phyloP scores from a whole-genome alignment of 192 early-diverging fungal species.

The Backusella morwellensis region DNA sequence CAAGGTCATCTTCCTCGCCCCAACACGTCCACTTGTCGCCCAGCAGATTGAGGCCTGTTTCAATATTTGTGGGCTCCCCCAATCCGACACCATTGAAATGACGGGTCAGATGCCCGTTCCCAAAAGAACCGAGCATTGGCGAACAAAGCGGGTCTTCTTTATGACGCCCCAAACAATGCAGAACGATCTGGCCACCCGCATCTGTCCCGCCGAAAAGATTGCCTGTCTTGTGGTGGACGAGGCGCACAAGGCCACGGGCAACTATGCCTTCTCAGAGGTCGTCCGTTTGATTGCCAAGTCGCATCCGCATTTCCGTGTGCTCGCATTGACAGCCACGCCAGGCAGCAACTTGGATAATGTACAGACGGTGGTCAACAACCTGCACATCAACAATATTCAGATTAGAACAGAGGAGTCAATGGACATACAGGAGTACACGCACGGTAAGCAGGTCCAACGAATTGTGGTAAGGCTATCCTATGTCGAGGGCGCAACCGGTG shows the following conservation, averaged over 20 bases:
- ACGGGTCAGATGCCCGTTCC: slow-evolving; percentile 58
- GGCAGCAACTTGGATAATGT: slow-evolving; percentile 71
- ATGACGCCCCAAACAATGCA: slow-evolving; percentile 85
- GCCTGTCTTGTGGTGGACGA: slow-evolving; percentile 85
- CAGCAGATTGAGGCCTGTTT: slow-evolving; percentile 91
- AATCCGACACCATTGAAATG: slow-evolving; percentile 56
- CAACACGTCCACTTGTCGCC: slow-evolving; percentile 86
- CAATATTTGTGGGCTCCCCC: slow-evolving; percentile 77
- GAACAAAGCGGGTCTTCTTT: slow-evolving; percentile 73
- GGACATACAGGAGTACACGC: slow-evolving; percentile 76
- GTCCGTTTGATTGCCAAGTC: slow-evolving; percentile 53
- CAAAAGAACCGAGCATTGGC: slow-evolving; percentile 59
- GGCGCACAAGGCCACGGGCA: slow-evolving; percentile 85
- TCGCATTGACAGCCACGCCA: slow-evolving; percentile 89
- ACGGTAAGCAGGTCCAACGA: slow-evolving; percentile 63
- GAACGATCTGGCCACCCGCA: slow-evolving; percentile 74
- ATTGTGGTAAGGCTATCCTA: slow-evolving; percentile 61
- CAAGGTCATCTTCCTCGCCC: slow-evolving; percentile 88
- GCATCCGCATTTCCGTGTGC: slow-evolving; percentile 62
- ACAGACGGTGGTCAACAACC: slow-evolving; percentile 69
- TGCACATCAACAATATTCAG: slow-evolving; percentile 78
- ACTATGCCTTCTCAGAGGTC: slow-evolving; percentile 79
- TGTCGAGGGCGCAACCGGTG: slow-evolving; percentile 35
- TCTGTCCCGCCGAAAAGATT: slow-evolving; percentile 66
- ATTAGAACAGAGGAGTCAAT: slow-evolving; percentile 86